Conservation (phyloP, 2,329 filamentous ascomycete species). For the Ramularia endophylla region DNA sequence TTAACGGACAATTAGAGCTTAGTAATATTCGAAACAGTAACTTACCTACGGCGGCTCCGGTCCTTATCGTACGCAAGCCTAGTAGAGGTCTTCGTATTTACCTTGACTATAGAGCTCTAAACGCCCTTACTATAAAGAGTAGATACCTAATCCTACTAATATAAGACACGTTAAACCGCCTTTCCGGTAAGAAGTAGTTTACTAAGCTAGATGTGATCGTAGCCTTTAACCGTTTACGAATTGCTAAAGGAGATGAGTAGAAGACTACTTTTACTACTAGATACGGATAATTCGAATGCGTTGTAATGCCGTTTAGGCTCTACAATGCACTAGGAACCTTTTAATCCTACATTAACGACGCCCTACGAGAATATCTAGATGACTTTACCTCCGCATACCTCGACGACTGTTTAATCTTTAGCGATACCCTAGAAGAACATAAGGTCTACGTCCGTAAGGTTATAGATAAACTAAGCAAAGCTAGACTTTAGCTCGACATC, state of each 20-base stretch:
- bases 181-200: background rate
- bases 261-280: background rate
- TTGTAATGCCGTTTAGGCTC: constrained; percentile 1
- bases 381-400: background rate
- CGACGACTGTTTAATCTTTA: background rate
- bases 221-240: too few species aligned
- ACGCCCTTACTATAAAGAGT: background rate
- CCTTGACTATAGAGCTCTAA: constrained; percentile 1
- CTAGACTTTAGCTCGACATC: too few species aligned
- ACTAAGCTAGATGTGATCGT: too few species aligned
- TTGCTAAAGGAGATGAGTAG: too few species aligned
- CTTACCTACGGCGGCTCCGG: background rate
- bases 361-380: background rate
- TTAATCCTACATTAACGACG: too few species aligned
- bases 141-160: background rate
- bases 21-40: too few species aligned
- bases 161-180: background rate
- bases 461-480: background rate
- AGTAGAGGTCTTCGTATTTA: background rate
- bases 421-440: background rate
- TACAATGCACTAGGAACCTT: too few species aligned
- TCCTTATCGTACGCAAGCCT: background rate
- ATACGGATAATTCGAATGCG: constrained; percentile 1
- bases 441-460: background rate
- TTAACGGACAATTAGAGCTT: background rate